Base-by-base conservation (phyloP, 148 eudicot species). In the Oxyria digyna region DNA sequence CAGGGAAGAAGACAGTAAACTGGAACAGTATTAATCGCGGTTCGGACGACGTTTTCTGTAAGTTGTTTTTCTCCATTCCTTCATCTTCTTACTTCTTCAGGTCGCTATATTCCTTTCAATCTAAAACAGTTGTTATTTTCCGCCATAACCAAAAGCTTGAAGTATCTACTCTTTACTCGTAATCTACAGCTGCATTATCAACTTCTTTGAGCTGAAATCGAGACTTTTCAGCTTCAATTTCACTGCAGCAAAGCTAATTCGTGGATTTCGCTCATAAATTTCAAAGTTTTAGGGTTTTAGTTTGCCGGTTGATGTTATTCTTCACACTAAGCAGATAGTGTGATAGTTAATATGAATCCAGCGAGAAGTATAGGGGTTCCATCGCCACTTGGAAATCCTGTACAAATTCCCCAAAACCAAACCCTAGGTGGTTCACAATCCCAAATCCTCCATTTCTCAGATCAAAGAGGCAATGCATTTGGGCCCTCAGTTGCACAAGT, bases 371-470 rank as follows among this genome's bases (percentile, higher is more conserved):
- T 63, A 13, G 81, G 82, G 69, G 77, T 55, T 52, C 75, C 80
- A 24, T 42, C 75, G 23, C 74, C 74, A 23, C 78, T 78, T 52
- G 80, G 75, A 8, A 79, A 73, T 67, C 52, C 78, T 6, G 76
- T 73, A 11, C 55, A 67, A n/a, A 46, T 43, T 49, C 65, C 78
- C 31, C 82, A 75, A 66, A 42, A 67, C 76, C 81, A 72, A 78
- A 55, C 83, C 75, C 83, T 62, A 71, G 75, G 78, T 59, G 83
- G 82, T 65, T 69, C 81, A 32, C 81, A 79, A 14, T 75, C 62
- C 18, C 87, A 79, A 66, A 66, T 41, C 75, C 71, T 79, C 73
- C 80, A 72, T 17, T 57, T 67, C 14, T 75, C 86, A 20, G 80
- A 81, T 57, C 75, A 78, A 31, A 81, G 78, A 27, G 74, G 83